These are phyloP conservation scores for Coniochaeta sp. DNA, from an alignment of 2,329 filamentous ascomycete genomes.

Conservation along the genomic window DNA sequence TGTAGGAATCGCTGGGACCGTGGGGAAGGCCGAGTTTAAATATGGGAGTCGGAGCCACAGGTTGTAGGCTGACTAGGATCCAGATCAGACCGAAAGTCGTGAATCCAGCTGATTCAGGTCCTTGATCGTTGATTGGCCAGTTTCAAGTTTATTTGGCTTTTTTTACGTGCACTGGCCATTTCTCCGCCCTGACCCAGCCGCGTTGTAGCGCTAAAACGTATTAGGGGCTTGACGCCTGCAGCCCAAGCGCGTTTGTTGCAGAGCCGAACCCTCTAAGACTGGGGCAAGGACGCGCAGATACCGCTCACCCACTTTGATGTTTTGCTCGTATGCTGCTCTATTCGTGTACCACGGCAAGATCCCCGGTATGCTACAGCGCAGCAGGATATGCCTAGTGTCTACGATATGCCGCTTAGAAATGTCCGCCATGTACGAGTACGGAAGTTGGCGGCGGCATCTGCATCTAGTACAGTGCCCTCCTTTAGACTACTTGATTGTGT, in stretches of 20 bases:
- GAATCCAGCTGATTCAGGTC: not conserved
- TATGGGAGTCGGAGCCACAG: conserved; percentile 12
- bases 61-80: conserved; percentile 3
- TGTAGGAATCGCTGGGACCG: conserved; percentile 10
- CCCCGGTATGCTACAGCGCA: too few relatives aligned
- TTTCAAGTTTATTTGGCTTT: not conserved
- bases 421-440: too few relatives aligned
- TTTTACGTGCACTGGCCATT: not conserved
- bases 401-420: too few relatives aligned
- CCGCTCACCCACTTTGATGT: too few relatives aligned
- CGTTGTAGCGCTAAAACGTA: not conserved
- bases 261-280: not conserved
- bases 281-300: not conserved
- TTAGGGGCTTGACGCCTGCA: not conserved
- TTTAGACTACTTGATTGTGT: too few relatives aligned
- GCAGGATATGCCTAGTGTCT: too few relatives aligned
- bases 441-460: too few relatives aligned
- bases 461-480: too few relatives aligned
- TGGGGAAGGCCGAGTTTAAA: conserved; percentile 19
- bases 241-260: not conserved
- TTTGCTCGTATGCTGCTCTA: too few relatives aligned
- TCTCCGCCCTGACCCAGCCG: not conserved
- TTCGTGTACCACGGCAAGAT: too few relatives aligned
- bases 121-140: not conserved
- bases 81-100: conserved; percentile 9